Evolutionary conservation across 2,329 filamentous ascomycete species (phyloP), one percentile per base, ranked within the genome.

Genomic region (Microdochium paspali): DNA sequence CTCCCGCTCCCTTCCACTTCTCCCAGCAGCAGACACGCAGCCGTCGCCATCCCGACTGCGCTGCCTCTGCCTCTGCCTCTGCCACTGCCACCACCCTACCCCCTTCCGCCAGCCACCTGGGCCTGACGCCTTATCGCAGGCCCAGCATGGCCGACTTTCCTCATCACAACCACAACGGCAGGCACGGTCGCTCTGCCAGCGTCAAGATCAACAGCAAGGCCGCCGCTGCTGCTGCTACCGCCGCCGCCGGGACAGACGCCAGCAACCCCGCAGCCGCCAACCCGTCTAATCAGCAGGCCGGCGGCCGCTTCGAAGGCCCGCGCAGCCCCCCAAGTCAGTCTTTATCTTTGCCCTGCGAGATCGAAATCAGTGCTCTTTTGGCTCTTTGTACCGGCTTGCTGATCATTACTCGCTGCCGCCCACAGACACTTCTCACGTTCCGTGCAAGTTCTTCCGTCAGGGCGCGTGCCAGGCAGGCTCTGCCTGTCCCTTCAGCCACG

Each of bases 381-480:
- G 12, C 26, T 39, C 23, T 43, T 28, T 28, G 13, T 12, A 20
- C 18, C 35, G 18, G 18, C 42, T 13, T 24, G 26, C 42, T 44
- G 24, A 25, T 49, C 53, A 55, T 42, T 53, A 51, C 25, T 24
- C 46, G 44, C 28, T 46, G 25, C 40, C 47, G 50, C 49, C 28
- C 47, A n/a, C 54, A 96, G 91, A 95, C 67, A 95, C 93, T 18
- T 86, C 90, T 52, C 93, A 97, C 72, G 93, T 98, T 42, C 93
- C 93, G 32, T 98, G 93, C 85, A 97, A 97, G 76, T 98, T 98
- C 85, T 98, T 93, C 69, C 84, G 90, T 47, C 89, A 95, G 72
- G 90, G 91, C 65, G 84, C 89, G 60, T 98, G 93, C 67, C 91
- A 97, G 76, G 93, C 93, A 49, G 93, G 93, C 58, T 87, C 87